Evolutionary conservation across 2,329 filamentous ascomycete species (phyloP).

Genomic region (Neonectria hederae): DNA sequence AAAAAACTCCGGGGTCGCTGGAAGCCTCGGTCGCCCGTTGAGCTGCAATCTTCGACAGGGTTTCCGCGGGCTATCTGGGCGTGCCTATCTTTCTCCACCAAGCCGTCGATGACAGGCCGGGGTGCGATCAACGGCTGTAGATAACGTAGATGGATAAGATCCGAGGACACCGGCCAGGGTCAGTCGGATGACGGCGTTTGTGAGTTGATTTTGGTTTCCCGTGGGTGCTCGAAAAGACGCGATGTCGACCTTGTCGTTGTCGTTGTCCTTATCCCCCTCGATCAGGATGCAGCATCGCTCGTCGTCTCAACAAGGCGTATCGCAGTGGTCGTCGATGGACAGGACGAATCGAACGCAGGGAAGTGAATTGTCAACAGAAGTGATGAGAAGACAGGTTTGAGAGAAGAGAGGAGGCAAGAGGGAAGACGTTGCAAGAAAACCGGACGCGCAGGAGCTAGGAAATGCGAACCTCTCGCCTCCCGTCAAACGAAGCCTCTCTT

Average conservation of each 20-base stretch:
- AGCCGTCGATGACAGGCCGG: constrained; percentile 19
- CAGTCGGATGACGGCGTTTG: not conserved
- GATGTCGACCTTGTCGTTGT: not conserved
- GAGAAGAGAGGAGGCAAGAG: not conserved
- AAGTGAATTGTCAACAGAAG: not conserved
- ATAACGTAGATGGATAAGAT: constrained; percentile 4
- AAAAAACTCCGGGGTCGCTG: constrained; percentile 17
- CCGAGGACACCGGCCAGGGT: not conserved
- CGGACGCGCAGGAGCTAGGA: not conserved
- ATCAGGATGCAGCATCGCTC: constrained; percentile 11
- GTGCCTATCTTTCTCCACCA: constrained; percentile 21
- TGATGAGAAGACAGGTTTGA: not conserved
- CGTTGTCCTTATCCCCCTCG: not conserved
- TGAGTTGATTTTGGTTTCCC: not conserved
- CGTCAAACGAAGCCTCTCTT: not conserved
- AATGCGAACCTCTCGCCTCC: not conserved
- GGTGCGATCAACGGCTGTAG: not conserved
- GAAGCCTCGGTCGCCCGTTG: constrained; percentile 9
- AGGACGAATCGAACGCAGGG: not conserved
- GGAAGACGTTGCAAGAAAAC: not conserved
- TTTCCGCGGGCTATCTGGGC: not conserved
- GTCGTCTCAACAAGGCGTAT: constrained; percentile 1
- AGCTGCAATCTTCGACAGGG: constrained; percentile 19
- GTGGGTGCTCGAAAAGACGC: not conserved
- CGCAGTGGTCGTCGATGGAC: not conserved